Conservation (phyloP, 2,329 filamentous ascomycete species). For the Exophiala aquamarina region DNA sequence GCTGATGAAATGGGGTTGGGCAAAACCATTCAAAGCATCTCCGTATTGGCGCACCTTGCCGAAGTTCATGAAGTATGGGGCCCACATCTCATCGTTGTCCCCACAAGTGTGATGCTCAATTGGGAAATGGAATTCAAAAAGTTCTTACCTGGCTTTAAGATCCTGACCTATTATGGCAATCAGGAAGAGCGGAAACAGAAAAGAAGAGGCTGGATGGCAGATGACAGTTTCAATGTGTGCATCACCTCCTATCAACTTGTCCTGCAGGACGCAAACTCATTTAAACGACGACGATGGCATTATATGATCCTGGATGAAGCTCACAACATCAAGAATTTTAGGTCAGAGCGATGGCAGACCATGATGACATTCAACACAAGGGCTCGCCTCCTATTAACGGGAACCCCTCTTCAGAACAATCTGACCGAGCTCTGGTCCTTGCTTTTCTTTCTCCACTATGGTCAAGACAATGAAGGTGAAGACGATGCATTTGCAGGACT, state of each 20-base stretch:
- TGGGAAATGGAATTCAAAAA: slow-evolving; percentile 99
- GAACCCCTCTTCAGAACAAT: slow-evolving; percentile 95
- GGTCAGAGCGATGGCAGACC: slow-evolving; percentile 94
- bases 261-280: slow-evolving; percentile 87
- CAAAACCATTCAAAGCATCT: slow-evolving; percentile 97
- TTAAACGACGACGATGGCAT: slow-evolving; percentile 91
- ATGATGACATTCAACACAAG: slow-evolving; percentile 91
- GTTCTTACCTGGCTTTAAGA: slow-evolving; percentile 95
- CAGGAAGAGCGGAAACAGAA: slow-evolving; percentile 90
- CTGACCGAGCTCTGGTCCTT: slow-evolving; percentile 95
- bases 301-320: slow-evolving; percentile 98
- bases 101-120: slow-evolving; percentile 97
- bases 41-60: slow-evolving; percentile 86
- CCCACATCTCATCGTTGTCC: slow-evolving; percentile 91
- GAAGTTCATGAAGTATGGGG: slow-evolving; percentile 92
- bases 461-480: slow-evolving; percentile 69
- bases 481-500: slow-evolving; percentile 89
- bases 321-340: slow-evolving; percentile 99
- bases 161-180: slow-evolving; percentile 92
- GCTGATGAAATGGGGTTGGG: slow-evolving; percentile 98
- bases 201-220: slow-evolving; percentile 87
- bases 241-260: slow-evolving; percentile 98
- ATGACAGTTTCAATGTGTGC: slow-evolving; percentile 93
- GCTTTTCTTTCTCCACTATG: slow-evolving; percentile 93
- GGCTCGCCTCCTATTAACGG: slow-evolving; percentile 82